phyloP scores from a whole-genome alignment of 768 basidiomycete genomes.

The Piloderma croceum region DNA sequence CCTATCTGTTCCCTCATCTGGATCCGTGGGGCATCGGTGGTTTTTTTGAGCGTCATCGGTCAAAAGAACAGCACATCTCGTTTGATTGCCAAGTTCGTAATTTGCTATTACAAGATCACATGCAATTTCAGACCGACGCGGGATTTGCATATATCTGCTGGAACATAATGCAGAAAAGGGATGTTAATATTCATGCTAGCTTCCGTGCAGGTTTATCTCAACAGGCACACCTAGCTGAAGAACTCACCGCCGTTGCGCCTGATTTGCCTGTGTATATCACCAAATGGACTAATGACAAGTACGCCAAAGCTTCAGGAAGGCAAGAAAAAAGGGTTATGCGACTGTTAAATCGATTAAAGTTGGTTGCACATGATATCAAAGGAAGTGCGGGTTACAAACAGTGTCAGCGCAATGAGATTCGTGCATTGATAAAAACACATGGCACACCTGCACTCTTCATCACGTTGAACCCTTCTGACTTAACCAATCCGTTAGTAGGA shows the following conservation, averaged over 20 bases:
- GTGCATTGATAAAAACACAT: conserved; percentile 25
- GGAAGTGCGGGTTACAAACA: conserved; percentile 27
- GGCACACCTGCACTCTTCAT: conserved; percentile 38
- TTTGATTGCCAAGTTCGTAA: not conserved
- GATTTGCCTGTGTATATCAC: not conserved
- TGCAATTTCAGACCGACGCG: not conserved
- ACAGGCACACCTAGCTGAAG: not conserved
- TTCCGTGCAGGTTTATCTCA: not conserved
- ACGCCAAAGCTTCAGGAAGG: conserved; percentile 1
- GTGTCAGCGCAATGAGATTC: conserved; percentile 33
- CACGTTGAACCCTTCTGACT: conserved; percentile 41
- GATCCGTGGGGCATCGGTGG: conserved; percentile 13
- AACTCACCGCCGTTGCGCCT: not conserved
- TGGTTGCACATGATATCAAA: conserved; percentile 12
- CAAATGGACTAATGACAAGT: not conserved
- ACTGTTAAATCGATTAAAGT: conserved; percentile 14
- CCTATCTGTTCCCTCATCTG: conserved; percentile 10
- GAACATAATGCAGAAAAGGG: not conserved
- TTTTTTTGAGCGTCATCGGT: conserved; percentile 1
- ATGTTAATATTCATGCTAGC: not conserved
- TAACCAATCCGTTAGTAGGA: conserved; percentile 37
- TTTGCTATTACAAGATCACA: not conserved
- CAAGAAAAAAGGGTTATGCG: not conserved
- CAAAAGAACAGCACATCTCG: not conserved
- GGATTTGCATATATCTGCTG: not conserved